phyloP scores from a whole-genome alignment of 1,284 basidiomycete genomes.

The Boletus albobrunnescens region DNA sequence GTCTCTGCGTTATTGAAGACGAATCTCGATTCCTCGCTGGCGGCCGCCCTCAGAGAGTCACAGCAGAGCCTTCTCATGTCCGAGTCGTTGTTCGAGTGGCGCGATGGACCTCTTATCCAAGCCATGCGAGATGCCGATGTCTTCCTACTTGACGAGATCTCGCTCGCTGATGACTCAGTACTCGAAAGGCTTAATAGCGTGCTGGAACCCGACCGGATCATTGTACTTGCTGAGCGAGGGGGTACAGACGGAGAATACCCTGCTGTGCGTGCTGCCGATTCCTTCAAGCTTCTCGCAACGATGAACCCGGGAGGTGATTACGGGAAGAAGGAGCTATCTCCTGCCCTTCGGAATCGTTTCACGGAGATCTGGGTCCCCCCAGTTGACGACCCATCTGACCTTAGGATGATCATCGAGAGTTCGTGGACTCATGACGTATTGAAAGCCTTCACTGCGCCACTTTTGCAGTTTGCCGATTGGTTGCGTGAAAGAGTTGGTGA shows the following conservation, averaged over 20 bases:
- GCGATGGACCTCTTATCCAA: constrained; percentile 90
- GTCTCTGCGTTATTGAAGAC: constrained; percentile 34
- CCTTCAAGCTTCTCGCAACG: constrained; percentile 92
- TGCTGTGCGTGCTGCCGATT: constrained; percentile 57
- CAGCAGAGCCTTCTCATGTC: constrained; percentile 45
- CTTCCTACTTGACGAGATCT: constrained; percentile 95
- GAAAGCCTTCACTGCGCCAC: constrained; percentile 52
- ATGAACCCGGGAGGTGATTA: constrained; percentile 99
- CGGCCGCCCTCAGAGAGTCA: constrained; percentile 38
- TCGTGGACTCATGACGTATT: constrained; percentile 69
- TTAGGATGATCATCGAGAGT: constrained; percentile 74
- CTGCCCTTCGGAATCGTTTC: constrained; percentile 95
- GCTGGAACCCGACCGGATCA: constrained; percentile 83
- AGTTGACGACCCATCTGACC: constrained; percentile 72
- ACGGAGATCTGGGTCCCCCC: constrained; percentile 99
- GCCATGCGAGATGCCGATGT: constrained; percentile 88
- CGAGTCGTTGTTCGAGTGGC: constrained; percentile 92
- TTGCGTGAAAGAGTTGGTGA: constrained; percentile 67
- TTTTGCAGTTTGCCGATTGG: constrained; percentile 86
- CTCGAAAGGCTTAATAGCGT: constrained; percentile 97
- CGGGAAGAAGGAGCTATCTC: constrained; percentile 98
- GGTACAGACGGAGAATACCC: constrained; percentile 71
- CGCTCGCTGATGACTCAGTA: constrained; percentile 96
- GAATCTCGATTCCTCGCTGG: constrained; percentile 31
- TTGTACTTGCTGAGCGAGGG: constrained; percentile 92